Base-by-base conservation (phyloP, 75 land plant species). In the Chamaecyparis obtusa region DNA sequence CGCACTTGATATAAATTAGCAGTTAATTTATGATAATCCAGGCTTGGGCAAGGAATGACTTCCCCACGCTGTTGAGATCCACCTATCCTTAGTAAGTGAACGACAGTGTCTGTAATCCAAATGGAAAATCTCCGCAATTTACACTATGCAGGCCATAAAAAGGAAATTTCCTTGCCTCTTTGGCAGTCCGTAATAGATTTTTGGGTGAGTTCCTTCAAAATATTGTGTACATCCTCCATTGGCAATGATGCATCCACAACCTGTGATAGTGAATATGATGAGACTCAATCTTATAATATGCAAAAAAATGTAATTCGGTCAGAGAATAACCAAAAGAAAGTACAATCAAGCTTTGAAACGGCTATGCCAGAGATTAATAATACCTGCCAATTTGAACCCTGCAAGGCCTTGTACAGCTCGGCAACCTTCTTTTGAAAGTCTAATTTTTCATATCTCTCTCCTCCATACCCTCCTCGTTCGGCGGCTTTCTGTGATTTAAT, bases 391-490 rank as follows among this genome's bases (percentile, higher is more conserved):
- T 92, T 88, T 44, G 88, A 24, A 91, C 91, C 94, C 36, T 85
- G 69, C 85, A 98, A 91, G 13, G 44, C 33, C 36, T 89, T 74
- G 87, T 95, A 98, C 19, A 91, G 69, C 17, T 90, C 72, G 8
- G 93, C 93, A 79, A 98, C 99, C 88, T 93, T 91, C 80, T 75
- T 92, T 88, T 98, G 99, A 87, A 96, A 95, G 76, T 98, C 96
- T 49, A 98, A 91, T 79, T 94, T 91, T 87, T 98, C 99, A 88
- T 98, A 98, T 83, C 99, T 89, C 86, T 98, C 99, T 46, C 88
- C 92, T 30, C 99, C 99, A 91, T 98, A 98, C 5, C 94, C 97
- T 81, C 99, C 99, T 89, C 99, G 90, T 87, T 94, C 92, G 49
- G 99, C 99, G 83, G 98, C 99, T 89, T 91, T 89, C 99, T 97